These are phyloP conservation scores for Lactarius sp. DNA, from an alignment of 768 basidiomycete species.

Conservation along the genomic window DNA sequence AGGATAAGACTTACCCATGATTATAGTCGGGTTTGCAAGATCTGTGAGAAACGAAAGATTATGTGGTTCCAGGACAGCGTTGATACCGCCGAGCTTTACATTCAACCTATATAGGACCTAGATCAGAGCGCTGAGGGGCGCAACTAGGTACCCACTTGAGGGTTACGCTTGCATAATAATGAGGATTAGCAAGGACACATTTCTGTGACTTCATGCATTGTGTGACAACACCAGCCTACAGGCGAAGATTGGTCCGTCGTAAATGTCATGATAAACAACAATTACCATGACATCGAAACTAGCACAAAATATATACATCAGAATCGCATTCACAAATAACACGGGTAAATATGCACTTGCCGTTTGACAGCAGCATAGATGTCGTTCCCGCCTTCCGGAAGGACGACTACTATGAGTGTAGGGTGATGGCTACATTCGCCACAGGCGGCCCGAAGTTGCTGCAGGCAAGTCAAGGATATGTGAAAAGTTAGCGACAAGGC, in stretches of 20 bases:
- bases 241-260: conserved; percentile 2
- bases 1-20: conserved; percentile 51
- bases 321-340: not conserved
- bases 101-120: conserved; percentile 51
- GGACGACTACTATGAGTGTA: conserved; percentile 56
- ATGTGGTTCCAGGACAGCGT: conserved; percentile 64
- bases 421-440: conserved; percentile 46
- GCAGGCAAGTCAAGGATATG: not conserved
- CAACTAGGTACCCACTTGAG: conserved; percentile 53
- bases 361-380: conserved; percentile 76
- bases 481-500: not conserved
- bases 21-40: conserved; percentile 66
- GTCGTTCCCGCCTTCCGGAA: conserved; percentile 72
- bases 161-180: conserved; percentile 78
- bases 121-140: conserved; percentile 1
- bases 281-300: conserved; percentile 65
- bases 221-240: conserved; percentile 66
- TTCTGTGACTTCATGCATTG: conserved; percentile 73
- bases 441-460: conserved; percentile 53
- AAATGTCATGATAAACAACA: not conserved
- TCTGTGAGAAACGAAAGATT: conserved; percentile 64
- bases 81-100: conserved; percentile 81
- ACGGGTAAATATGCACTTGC: conserved; percentile 39
- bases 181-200: conserved; percentile 60
- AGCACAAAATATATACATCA: conserved; percentile 8